phyloP scores from a whole-genome alignment of 768 basidiomycete species.

The Amanita pseudoporphyria region DNA sequence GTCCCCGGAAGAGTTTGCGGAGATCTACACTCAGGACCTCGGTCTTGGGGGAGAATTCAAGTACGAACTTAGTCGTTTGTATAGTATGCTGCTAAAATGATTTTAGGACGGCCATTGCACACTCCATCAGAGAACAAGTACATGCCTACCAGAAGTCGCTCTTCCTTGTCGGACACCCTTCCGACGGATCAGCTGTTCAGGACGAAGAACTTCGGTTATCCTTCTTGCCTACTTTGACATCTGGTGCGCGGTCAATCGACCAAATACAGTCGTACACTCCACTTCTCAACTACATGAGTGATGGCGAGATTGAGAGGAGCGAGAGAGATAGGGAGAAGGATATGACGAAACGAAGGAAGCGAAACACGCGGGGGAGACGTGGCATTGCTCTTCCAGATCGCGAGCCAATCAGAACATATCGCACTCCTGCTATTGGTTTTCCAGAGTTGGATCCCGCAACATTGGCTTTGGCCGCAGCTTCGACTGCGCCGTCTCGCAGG shows the following conservation, averaged over 20 bases:
- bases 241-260: conserved; percentile 64
- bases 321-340: conserved; percentile 96
- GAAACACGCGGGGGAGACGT: conserved; percentile 71
- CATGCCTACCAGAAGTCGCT: conserved; percentile 88
- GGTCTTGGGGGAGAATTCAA: conserved; percentile 90
- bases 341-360: conserved; percentile 72
- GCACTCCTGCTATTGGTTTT: conserved; percentile 82
- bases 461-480: conserved; percentile 54
- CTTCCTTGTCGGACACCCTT: conserved; percentile 81
- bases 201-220: conserved; percentile 90
- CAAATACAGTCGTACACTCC: conserved; percentile 81
- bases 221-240: conserved; percentile 74
- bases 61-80: conserved; percentile 34
- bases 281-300: conserved; percentile 79
- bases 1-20: conserved; percentile 89
- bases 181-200: conserved; percentile 65
- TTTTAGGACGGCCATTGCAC: conserved; percentile 86
- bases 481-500: conserved; percentile 61
- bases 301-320: conserved; percentile 79
- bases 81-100: conserved; percentile 3
- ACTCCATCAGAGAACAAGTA: conserved; percentile 93
- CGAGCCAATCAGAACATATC: conserved; percentile 84
- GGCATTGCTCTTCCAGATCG: conserved; percentile 86
- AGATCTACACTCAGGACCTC: conserved; percentile 75
- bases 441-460: conserved; percentile 69